Conservation (phyloP, 2,329 filamentous ascomycete species). For the Nemania sp. region DNA sequence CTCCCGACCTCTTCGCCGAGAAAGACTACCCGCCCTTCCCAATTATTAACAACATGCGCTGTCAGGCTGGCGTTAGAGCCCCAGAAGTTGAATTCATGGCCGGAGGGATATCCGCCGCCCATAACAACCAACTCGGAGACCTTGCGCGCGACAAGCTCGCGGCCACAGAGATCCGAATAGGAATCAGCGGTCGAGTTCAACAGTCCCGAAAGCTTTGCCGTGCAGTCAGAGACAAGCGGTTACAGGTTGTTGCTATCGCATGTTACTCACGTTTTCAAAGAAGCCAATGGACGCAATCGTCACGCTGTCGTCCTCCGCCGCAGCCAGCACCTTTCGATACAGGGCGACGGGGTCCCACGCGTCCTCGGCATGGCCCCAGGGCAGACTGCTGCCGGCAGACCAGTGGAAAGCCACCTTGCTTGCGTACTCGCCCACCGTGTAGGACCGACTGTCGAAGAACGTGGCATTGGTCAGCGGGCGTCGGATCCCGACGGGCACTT, state of each 20-base stretch:
- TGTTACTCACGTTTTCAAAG: constrained; percentile 43
- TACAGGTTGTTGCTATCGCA: constrained; percentile 2
- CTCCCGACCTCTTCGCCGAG: constrained; percentile 50
- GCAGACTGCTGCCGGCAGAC: constrained; percentile 40
- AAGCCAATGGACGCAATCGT: constrained; percentile 52
- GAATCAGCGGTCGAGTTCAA: constrained; percentile 49
- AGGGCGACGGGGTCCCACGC: constrained; percentile 48
- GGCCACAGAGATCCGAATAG: constrained; percentile 45
- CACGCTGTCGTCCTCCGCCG: constrained; percentile 45
- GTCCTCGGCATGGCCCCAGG: constrained; percentile 40
- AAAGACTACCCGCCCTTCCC: constrained; percentile 47
- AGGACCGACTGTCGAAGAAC: constrained; percentile 48
- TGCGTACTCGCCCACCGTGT: constrained; percentile 48
- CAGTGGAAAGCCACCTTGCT: constrained; percentile 51
- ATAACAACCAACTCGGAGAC: constrained; percentile 55
- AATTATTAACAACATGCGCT: constrained; percentile 50
- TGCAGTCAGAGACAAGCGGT: not conserved
- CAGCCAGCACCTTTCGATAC: constrained; percentile 49
- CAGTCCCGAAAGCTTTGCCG: constrained; percentile 45
- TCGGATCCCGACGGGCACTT: constrained; percentile 43
- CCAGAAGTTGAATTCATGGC: constrained; percentile 54
- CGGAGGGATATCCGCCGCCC: constrained; percentile 54
- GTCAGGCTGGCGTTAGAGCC: constrained; percentile 44
- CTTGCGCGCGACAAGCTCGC: constrained; percentile 47
- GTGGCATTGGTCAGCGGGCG: constrained; percentile 47